Percentiles rank a stretch among this genome's conserved stretches.
Conservation (phyloP, 2,329 filamentous ascomycete genomes). For the Diaporthe longicolla region DNA sequence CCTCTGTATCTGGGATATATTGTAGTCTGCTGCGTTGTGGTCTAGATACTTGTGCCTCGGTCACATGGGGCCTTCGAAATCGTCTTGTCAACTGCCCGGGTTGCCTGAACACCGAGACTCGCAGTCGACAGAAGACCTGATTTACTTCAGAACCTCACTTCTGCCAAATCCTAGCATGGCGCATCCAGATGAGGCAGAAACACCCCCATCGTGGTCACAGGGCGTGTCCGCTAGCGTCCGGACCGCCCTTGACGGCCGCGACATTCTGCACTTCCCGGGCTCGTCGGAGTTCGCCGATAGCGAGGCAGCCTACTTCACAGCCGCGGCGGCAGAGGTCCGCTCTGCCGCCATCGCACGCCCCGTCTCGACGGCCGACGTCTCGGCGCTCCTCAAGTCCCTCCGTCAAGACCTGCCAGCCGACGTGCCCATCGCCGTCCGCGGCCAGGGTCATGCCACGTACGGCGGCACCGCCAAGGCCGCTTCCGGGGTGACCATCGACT, state of each 20-base stretch:
- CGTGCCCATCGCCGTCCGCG: conserved; percentile 28
- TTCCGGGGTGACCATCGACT: conserved; percentile 26
- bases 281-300: conserved; percentile 19
- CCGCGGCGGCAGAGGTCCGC: conserved; percentile 14
- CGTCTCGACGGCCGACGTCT: conserved; percentile 23
- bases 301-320: conserved; percentile 23
- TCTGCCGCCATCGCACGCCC: conserved; percentile 19
- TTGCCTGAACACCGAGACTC: too few relatives aligned
- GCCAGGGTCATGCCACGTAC: conserved; percentile 20
- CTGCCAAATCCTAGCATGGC: too few relatives aligned
- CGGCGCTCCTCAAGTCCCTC: conserved; percentile 21
- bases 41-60: too few relatives aligned
- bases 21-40: too few relatives aligned
- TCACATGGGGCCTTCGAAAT: too few relatives aligned
- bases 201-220: too few relatives aligned
- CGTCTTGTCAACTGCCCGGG: too few relatives aligned
- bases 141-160: too few relatives aligned
- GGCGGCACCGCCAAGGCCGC: conserved; percentile 33
- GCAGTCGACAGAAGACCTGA: too few relatives aligned
- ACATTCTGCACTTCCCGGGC: conserved; percentile 34
- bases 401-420: conserved; percentile 5
- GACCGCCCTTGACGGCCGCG: conserved; percentile 14
- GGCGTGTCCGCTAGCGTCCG: too few relatives aligned
- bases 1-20: too few relatives aligned
- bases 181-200: too few relatives aligned